Percentiles rank a stretch among this genome's conserved stretches.
Evolutionary conservation across 495 filamentous ascomycete genomes (phyloP).

Genomic region (Mycothermus thermophilus): DNA sequence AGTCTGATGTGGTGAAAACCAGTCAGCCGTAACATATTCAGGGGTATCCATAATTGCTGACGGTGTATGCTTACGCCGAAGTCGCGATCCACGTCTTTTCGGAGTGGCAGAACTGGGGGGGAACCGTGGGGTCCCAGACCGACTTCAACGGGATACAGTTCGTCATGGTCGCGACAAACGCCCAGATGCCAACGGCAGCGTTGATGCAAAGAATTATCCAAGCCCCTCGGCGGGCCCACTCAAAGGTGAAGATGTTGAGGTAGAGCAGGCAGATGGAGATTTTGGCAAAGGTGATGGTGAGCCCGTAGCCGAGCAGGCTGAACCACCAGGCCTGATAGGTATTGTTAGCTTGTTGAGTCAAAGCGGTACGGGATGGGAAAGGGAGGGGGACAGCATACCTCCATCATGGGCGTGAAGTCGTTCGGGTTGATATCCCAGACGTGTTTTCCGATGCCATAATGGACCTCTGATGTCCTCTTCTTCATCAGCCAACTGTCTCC

Average conservation of each 20-base stretch:
- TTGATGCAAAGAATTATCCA: slow-evolving; percentile 10
- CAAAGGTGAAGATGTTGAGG: slow-evolving; percentile 16
- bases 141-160: slow-evolving; percentile 18
- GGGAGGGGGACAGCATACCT: slow-evolving; percentile 4
- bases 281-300: slow-evolving; percentile 13
- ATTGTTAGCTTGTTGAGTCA: background rate
- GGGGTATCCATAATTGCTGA: too few relatives aligned
- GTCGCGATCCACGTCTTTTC: slow-evolving; percentile 15
- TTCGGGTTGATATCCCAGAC: slow-evolving; percentile 6
- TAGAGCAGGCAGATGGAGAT: slow-evolving; percentile 18
- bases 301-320: slow-evolving; percentile 10
- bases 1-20: slow-evolving; percentile 9
- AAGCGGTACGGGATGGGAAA: background rate
- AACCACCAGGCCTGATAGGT: slow-evolving; percentile 12
- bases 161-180: slow-evolving; percentile 6
- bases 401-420: slow-evolving; percentile 1
- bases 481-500: too few relatives aligned
- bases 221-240: slow-evolving; percentile 10
- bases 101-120: slow-evolving; percentile 8
- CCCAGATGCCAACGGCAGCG: slow-evolving; percentile 6
- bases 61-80: too few relatives aligned
- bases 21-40: too few relatives aligned
- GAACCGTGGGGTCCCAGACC: slow-evolving; percentile 14
- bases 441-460: slow-evolving; percentile 14
- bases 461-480: slow-evolving; percentile 4